These are phyloP conservation scores for Bromus sterilis DNA, from an alignment of 176 grass and related monocot genomes.

Conservation along the genomic window DNA sequence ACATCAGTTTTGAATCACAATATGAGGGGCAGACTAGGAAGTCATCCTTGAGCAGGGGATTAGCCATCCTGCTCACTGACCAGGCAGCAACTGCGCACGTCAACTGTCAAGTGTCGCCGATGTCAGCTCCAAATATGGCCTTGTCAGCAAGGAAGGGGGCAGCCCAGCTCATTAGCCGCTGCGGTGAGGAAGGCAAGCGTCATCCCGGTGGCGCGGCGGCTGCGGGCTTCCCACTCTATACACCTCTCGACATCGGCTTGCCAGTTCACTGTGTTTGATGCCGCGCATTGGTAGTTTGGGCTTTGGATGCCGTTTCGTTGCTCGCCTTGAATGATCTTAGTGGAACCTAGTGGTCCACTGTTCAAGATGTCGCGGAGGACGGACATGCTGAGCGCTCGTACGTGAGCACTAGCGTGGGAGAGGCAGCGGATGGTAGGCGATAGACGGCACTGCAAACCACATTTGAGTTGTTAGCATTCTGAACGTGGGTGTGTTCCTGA, in stretches of 20 bases:
- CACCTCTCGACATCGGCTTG: conserved; percentile 76
- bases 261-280: conserved; percentile 52
- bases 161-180: conserved; percentile 79
- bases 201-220: conserved; percentile 66
- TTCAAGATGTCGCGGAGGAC: conserved; percentile 89
- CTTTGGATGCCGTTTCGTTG: conserved; percentile 40
- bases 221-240: conserved; percentile 89
- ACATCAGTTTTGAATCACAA: conserved; percentile 20
- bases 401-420: conserved; percentile 90
- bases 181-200: conserved; percentile 60
- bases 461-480: conserved; percentile 13
- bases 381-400: conserved; percentile 85
- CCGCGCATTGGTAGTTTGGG: conserved; percentile 56
- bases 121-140: not conserved
- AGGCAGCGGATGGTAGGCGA: conserved; percentile 91
- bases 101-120: not conserved
- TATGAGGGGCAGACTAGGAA: not conserved
- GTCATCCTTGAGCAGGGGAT: conserved; percentile 22
- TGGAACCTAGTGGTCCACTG: conserved; percentile 23
- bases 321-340: conserved; percentile 35
- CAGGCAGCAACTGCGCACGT: conserved; percentile 19
- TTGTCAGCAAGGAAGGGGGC: conserved; percentile 51
- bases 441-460: conserved; percentile 78
- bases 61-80: conserved; percentile 27
- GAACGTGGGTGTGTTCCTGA: not conserved